Base-by-base conservation (phyloP, 257 asterid genomes). In the Ligustrum vulgare region DNA sequence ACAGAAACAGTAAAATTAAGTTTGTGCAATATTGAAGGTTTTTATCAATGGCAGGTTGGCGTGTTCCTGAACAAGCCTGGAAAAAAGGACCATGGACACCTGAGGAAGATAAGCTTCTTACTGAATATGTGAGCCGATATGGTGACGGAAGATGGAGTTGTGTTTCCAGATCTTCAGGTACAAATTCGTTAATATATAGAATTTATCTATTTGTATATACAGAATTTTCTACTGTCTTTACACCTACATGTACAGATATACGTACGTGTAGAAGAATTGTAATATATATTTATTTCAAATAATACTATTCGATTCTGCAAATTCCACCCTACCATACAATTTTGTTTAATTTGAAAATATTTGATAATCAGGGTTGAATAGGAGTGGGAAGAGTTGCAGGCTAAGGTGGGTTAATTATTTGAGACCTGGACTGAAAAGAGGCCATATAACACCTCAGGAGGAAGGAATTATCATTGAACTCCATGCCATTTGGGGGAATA, bases 131-230 rank as follows among this genome's bases (percentile, higher is more conserved):
- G 15, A 74, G 65, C 72, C 66, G 36, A 6, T 13, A 78, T 81
- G 89, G 89, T 70, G 91, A 87, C 25, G 91, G 91, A 49, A 80
- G 91, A 82, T 87, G 91, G 91, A 87, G 91, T 72, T 82, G 69
- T 70, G 88, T 84, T 11, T 79, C 86, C 6, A 82, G 78, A 51
- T 84, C 65, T 41, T 71, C 88, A 67, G 91, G 91, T 84, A 84
- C 11, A n/a, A n/a, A n/a, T n/a, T n/a, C n/a, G n/a, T n/a, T n/a
- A n/a, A n/a, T n/a, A n/a, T n/a, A n/a, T n/a, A n/a, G n/a, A n/a
- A n/a, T n/a, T n/a, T n/a, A n/a, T n/a, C n/a, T n/a, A n/a, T n/a
- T n/a, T n/a, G n/a, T n/a, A n/a, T n/a, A n/a, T n/a, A n/a, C n/a
- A n/a, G n/a, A n/a, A n/a, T n/a, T n/a, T n/a, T n/a, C n/a, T n/a